Conservation (phyloP, 2,329 filamentous ascomycete species). For the Phyllosticta ampelicida region DNA sequence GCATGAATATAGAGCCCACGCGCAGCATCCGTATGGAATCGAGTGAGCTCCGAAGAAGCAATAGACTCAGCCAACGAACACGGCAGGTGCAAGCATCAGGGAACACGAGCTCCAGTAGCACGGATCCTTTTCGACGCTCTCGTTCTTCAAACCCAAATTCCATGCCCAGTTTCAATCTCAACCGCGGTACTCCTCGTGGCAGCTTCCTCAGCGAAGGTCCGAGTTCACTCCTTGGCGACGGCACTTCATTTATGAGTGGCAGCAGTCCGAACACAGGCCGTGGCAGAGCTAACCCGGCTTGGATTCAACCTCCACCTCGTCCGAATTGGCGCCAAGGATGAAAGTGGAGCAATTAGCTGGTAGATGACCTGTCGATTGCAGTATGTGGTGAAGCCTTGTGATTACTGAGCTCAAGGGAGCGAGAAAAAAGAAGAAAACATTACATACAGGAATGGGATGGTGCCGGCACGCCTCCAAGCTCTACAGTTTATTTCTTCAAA, state of each 20-base stretch:
- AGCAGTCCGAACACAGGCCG: slow-evolving; percentile 3
- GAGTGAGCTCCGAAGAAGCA: slow-evolving; percentile 1
- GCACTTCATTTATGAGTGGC: slow-evolving; percentile 3
- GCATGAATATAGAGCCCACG: too few relatives aligned
- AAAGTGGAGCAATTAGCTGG: background rate
- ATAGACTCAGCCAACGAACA: background rate
- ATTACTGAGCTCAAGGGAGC: background rate
- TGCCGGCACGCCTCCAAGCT: background rate
- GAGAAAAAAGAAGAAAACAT: too few relatives aligned
- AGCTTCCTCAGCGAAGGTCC: slow-evolving; percentile 8
- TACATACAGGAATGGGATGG: background rate
- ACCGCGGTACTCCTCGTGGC: background rate
- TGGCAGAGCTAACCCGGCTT: slow-evolving; percentile 1
- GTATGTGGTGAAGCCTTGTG: background rate
- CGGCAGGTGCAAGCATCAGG: background rate
- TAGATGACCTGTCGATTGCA: too few relatives aligned
- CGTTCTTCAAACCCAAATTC: background rate
- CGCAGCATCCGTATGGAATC: background rate
- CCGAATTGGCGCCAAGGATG: slow-evolving; percentile 1
- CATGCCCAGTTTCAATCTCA: slow-evolving; percentile 5
- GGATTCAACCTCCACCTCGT: slow-evolving; percentile 9
- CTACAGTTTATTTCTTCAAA: background rate
- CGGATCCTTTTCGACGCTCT: background rate
- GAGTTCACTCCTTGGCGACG: slow-evolving; percentile 7
- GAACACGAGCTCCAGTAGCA: background rate